Evolutionary conservation across 75 land plant genomes (phyloP).

Genomic region (Selaginella tamariscina): DNA sequence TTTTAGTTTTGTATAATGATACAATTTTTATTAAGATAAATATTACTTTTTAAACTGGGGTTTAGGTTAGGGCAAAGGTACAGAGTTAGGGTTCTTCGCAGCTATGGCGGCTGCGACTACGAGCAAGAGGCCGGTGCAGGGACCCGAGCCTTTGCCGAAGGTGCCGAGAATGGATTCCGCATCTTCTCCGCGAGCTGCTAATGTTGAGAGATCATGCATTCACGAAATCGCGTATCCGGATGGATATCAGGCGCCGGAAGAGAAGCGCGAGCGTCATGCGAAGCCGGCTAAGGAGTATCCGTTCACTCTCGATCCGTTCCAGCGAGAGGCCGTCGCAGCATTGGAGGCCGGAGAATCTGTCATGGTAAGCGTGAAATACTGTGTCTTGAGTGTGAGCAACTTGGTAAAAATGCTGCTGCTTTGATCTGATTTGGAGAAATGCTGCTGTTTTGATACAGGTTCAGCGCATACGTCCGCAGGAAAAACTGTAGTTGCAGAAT

Average conservation of each 20-base stretch:
- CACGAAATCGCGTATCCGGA: constrained; percentile 72
- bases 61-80: no score
- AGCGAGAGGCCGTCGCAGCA: constrained; percentile 69
- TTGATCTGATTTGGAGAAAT: background rate
- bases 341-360: constrained; percentile 89
- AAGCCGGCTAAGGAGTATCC: constrained; percentile 79
- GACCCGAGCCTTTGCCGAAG: no score
- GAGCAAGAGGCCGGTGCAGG: no score
- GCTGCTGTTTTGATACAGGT: constrained; percentile 30
- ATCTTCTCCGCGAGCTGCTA: no score
- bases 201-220: constrained; percentile 27
- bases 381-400: no score
- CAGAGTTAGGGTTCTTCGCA: no score
- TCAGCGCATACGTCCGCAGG: constrained; percentile 99
- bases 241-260: constrained; percentile 22
- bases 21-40: no score
- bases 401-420: background rate
- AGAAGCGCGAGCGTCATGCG: background rate
- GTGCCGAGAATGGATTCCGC: no score
- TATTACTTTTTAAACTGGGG: no score
- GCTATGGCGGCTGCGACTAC: no score
- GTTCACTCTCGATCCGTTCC: constrained; percentile 87
- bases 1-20: no score
- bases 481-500: constrained; percentile 90
- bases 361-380: constrained; percentile 74